A percentile compares a stretch with the other conserved stretches of the same genome.
Conservation (phyloP, 257 asterid species). For the Salvia rosmarinus region DNA sequence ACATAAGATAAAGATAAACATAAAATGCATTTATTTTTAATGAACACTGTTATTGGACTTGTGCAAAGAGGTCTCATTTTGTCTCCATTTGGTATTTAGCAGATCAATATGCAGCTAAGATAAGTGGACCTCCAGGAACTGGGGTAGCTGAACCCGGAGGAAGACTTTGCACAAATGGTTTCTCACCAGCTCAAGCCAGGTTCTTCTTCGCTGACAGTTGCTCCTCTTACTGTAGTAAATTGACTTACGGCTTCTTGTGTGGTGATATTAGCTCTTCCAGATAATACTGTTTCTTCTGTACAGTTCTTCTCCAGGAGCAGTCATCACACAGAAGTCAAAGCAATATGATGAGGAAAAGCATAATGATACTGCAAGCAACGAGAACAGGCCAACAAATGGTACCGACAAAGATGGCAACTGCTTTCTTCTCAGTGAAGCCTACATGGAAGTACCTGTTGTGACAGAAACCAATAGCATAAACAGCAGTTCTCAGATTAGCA, state of each 20-base stretch:
- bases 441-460: slow-evolving; percentile 53
- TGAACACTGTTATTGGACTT: not conserved
- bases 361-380: slow-evolving; percentile 18
- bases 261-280: slow-evolving; percentile 9
- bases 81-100: slow-evolving; percentile 8
- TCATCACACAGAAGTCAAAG: slow-evolving; percentile 29
- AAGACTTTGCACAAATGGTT: slow-evolving; percentile 42
- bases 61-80: slow-evolving; percentile 6
- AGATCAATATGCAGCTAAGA: slow-evolving; percentile 36
- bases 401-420: slow-evolving; percentile 38
- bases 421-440: slow-evolving; percentile 49
- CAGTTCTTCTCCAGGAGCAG: slow-evolving; percentile 50
- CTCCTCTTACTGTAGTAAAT: slow-evolving; percentile 9
- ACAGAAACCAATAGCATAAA: slow-evolving; percentile 43
- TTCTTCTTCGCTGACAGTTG: slow-evolving; percentile 13
- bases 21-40: not conserved
- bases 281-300: slow-evolving; percentile 23
- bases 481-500: slow-evolving; percentile 42
- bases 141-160: slow-evolving; percentile 31
- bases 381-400: slow-evolving; percentile 23
- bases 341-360: slow-evolving; percentile 34
- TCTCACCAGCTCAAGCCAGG: slow-evolving; percentile 52
- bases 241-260: not conserved
- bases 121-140: slow-evolving; percentile 38
- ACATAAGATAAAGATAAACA: not conserved